Conservation (phyloP, 768 basidiomycete species). For the Collybia mongolica region DNA sequence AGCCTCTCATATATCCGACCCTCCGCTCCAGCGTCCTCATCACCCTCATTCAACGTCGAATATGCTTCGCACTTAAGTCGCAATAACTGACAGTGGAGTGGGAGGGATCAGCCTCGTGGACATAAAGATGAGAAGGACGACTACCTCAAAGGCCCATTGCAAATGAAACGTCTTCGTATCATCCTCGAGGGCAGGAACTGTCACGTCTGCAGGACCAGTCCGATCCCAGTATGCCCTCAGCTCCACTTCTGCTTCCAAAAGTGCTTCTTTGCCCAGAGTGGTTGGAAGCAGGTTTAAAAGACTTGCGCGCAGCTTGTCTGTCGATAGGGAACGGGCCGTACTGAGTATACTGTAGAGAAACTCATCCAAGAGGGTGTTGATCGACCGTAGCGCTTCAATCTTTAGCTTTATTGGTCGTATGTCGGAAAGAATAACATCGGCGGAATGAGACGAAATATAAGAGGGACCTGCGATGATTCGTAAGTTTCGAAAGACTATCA, state of each 20-base stretch:
- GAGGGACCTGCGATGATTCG: conserved; percentile 47
- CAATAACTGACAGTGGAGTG: conserved; percentile 49
- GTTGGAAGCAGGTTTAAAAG: conserved; percentile 75
- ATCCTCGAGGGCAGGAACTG: conserved; percentile 38
- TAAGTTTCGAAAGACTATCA: conserved; percentile 2
- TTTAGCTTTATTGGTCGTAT: conserved; percentile 89
- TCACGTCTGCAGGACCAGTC: conserved; percentile 37
- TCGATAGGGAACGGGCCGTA: conserved; percentile 64
- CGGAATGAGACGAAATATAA: conserved; percentile 82
- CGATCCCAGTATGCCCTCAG: conserved; percentile 87
- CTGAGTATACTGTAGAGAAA: conserved; percentile 72
- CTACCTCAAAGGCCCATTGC: conserved; percentile 76
- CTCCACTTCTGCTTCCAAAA: conserved; percentile 92
- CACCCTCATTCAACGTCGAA: conserved; percentile 78
- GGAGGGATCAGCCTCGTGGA: conserved; percentile 8
- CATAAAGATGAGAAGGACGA: conserved; percentile 9
- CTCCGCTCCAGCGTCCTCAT: conserved; percentile 72
- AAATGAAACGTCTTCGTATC: conserved; percentile 62
- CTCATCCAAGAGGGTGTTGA: conserved; percentile 86
- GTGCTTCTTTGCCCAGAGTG: conserved; percentile 84
- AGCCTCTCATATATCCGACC: conserved; percentile 62
- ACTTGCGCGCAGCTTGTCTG: conserved; percentile 71
- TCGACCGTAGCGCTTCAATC: conserved; percentile 68
- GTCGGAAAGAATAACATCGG: conserved; percentile 90
- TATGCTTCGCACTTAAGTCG: conserved; percentile 88